Base-by-base conservation (phyloP, 805 yeast species). In the Monosporozyma aquatica region DNA sequence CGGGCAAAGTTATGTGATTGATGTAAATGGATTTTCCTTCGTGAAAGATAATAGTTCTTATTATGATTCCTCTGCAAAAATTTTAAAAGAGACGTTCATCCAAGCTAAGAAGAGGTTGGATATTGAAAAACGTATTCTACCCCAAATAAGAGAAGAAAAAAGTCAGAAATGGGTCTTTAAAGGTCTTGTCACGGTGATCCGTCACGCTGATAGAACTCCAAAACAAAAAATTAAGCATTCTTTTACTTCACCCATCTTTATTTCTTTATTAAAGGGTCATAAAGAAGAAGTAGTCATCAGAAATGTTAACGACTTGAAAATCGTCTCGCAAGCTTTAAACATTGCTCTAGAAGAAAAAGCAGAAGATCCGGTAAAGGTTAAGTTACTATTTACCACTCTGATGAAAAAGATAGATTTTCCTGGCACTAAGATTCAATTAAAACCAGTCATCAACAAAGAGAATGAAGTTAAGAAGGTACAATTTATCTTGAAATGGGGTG, bases 121-220 rank as follows among this genome's bases (percentile, higher is more conserved):
- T 45, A 59, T 61, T 41, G 65, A 62, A 40, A 66, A 65, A 50
- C 58, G 59, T 44, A 59, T 54, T 36, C 47, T 67, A 7, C 67
- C 68, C 18, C 49, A 53, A 13, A 54, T 62, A 35, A 55, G 62
- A 48, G 66, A 67, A 51, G 67, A 69, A 45, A 62, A 67, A 52
- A 53, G 67, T 30, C 96, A 90, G 59, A 90, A 90, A 65, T 92
- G 99, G 99, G 86, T 85, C 5, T 82, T 92, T 64, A 92, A 92
- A 63, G 97, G 97, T 14, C 68, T 85, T 65, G 95, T 92, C 9
- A 74, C 83, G 14, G 94, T 90, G 23, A 82, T 92, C 42, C 78
- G 99, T 53, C 99, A 92, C 64, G 99, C 97, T 6, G 99, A 92
- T 61, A 76, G 99, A 60, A 92, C 99, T 0, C 99, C 99, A 13